Evolutionary conservation across 306 rosid species (phyloP), one percentile per base, ranked within the genome.

Genomic region (Cyclanthera cordifolia): DNA sequence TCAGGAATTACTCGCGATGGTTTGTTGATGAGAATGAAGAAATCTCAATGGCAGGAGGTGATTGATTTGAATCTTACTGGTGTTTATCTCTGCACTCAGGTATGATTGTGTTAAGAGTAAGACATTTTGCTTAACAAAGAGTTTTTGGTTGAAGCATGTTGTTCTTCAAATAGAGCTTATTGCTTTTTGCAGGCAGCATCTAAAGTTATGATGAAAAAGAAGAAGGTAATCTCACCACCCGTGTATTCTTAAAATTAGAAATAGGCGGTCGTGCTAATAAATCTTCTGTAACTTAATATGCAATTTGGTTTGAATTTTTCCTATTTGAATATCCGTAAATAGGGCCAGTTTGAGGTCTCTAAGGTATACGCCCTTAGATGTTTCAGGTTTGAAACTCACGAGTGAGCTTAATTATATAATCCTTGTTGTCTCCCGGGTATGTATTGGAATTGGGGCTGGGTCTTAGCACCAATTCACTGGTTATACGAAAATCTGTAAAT

Each of bases 21-120:
- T 52, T 84, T 89, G 55, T 78, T 93, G 82, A 89, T 93, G 96
- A 89, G 98, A 80, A 93, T 93, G 96, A 93, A 93, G 85, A 84
- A 84, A 75, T 52, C 87, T 67, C 98, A 89, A 74, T 89, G 96
- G 96, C 93, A 89, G 76, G 96, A 93, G 4, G 96, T 93, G 79
- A 87, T 93, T 68, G 94, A 89, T 83, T 73, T 93, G 74, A 93
- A 93, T 86, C 98, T 93, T 67, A 93, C 96, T 6, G 94, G 98
- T 76, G 98, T 93, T 74, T 93, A 58, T 74, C 85, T 89, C 70
- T 87, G 96, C 70, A 93, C 82, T 43, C 96, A 93, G 37, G 37
- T 32, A 32, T 32, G 4, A 32, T 32, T 32, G 37, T 6, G 37
- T 32, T 4, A 6, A 32, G 4, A 32, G 3, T 4, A 6, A 32